These are phyloP conservation scores for Lipomyces mesembrius DNA, from an alignment of 805 yeast genomes.

Conservation along the genomic window DNA sequence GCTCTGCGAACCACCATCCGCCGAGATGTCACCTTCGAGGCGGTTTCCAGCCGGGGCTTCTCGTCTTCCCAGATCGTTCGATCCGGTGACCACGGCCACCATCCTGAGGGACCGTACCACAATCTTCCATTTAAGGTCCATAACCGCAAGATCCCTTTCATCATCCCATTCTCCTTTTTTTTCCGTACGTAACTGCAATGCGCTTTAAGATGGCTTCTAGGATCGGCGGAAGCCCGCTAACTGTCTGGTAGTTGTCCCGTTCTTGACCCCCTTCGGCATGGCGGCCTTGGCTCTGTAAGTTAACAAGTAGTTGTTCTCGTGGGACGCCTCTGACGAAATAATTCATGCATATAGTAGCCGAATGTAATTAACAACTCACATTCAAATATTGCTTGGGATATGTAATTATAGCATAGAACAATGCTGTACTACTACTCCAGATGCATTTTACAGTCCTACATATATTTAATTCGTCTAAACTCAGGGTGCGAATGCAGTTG, in stretches of 20 bases:
- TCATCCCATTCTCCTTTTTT: slow-evolving; percentile 30
- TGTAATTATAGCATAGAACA: background rate
- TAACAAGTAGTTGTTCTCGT: background rate
- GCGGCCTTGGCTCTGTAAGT: slow-evolving; percentile 36
- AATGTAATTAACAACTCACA: slow-evolving; percentile 13
- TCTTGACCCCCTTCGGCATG: slow-evolving; percentile 38
- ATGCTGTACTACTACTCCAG: background rate
- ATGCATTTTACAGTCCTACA: background rate
- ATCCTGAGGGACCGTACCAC: slow-evolving; percentile 82
- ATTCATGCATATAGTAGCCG: slow-evolving; percentile 21
- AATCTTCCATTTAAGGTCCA: slow-evolving; percentile 95
- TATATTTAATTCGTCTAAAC: background rate
- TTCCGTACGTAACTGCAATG: slow-evolving; percentile 23
- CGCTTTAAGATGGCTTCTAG: background rate
- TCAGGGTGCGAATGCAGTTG: background rate
- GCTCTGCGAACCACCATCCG: slow-evolving; percentile 24
- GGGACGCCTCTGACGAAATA: slow-evolving; percentile 9
- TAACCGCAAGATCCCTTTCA: slow-evolving; percentile 65
- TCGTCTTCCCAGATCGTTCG: slow-evolving; percentile 48
- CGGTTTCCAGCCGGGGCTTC: slow-evolving; percentile 43
- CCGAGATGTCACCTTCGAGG: slow-evolving; percentile 15
- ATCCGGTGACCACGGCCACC: slow-evolving; percentile 50
- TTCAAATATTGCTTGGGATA: background rate
- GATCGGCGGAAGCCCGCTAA: slow-evolving; percentile 2
- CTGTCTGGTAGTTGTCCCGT: slow-evolving; percentile 28